These are phyloP conservation scores for Emericellopsis cladophorae DNA, from an alignment of 2,329 filamentous ascomycete genomes.

Conservation along the genomic window DNA sequence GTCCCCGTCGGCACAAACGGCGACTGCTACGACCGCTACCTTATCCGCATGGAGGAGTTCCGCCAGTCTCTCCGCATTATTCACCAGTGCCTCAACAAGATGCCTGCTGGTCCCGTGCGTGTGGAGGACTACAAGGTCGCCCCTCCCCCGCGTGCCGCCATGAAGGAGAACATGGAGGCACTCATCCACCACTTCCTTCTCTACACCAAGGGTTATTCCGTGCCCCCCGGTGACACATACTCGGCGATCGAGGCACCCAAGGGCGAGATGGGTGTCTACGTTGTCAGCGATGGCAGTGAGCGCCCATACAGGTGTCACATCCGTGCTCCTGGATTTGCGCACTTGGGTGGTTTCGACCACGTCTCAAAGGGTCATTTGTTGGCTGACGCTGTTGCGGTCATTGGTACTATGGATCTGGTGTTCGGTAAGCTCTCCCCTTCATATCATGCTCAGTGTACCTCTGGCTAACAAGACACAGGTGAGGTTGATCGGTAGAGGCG, in stretches of 20 bases:
- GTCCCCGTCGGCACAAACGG: slow-evolving; percentile 93
- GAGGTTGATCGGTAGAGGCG: slow-evolving; percentile 45
- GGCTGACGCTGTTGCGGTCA: slow-evolving; percentile 93
- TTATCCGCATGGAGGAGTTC: slow-evolving; percentile 99
- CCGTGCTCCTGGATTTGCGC: slow-evolving; percentile 89
- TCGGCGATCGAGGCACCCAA: slow-evolving; percentile 98
- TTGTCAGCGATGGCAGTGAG: slow-evolving; percentile 94
- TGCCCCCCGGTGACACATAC: slow-evolving; percentile 96
- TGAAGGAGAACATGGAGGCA: slow-evolving; percentile 99
- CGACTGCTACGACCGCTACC: slow-evolving; percentile 97
- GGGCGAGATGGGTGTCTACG: slow-evolving; percentile 97
- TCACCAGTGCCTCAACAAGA: slow-evolving; percentile 97
- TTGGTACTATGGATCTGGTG: slow-evolving; percentile 80
- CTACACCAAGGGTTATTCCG: slow-evolving; percentile 96
- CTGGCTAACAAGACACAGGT: slow-evolving; percentile 30
- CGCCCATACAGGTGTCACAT: slow-evolving; percentile 97
- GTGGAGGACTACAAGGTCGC: slow-evolving; percentile 99
- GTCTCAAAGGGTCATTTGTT: slow-evolving; percentile 83
- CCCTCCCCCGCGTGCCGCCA: slow-evolving; percentile 87
- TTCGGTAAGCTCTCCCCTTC: slow-evolving; percentile 49
- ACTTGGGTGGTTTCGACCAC: slow-evolving; percentile 89
- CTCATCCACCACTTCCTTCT: slow-evolving; percentile 98
- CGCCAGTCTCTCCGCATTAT: slow-evolving; percentile 96
- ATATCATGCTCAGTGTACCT: not conserved
- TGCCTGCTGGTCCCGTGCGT: slow-evolving; percentile 86